phyloP scores from a whole-genome alignment of 441 rosid species.

The Euphorbia celastroides region DNA sequence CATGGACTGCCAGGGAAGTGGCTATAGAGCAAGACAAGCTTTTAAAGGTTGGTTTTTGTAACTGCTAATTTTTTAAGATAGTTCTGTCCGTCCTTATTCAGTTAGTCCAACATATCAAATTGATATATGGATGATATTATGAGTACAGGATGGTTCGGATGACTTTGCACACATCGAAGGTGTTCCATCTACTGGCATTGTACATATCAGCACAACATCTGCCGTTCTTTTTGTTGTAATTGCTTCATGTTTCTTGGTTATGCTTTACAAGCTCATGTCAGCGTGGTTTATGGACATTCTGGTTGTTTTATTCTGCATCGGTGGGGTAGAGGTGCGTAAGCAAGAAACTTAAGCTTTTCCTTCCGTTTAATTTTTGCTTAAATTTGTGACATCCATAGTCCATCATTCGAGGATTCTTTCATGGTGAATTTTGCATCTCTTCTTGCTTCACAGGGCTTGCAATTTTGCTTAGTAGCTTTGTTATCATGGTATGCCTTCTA shows the following conservation, averaged over 20 bases:
- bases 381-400: constrained; percentile 9
- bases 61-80: not conserved
- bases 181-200: constrained; percentile 46
- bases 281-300: constrained; percentile 81
- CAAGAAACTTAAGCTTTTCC: not conserved
- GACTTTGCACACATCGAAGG: constrained; percentile 41
- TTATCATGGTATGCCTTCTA: constrained; percentile 58
- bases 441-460: constrained; percentile 70
- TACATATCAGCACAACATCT: constrained; percentile 68
- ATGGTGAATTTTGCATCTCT: constrained; percentile 25
- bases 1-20: constrained; percentile 91
- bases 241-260: constrained; percentile 85
- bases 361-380: not conserved
- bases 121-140: constrained; percentile 13
- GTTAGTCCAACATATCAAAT: constrained; percentile 5
- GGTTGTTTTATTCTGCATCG: constrained; percentile 94
- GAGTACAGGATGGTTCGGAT: constrained; percentile 69
- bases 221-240: constrained; percentile 71
- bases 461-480: constrained; percentile 87
- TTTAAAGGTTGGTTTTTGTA: constrained; percentile 50
- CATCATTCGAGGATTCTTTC: not conserved
- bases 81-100: not conserved
- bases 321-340: constrained; percentile 77
- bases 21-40: constrained; percentile 80
- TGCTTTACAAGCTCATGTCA: constrained; percentile 93